These are phyloP conservation scores for Fraxinus dipetala DNA, from an alignment of 305 asterid genomes.

Conservation along the genomic window DNA sequence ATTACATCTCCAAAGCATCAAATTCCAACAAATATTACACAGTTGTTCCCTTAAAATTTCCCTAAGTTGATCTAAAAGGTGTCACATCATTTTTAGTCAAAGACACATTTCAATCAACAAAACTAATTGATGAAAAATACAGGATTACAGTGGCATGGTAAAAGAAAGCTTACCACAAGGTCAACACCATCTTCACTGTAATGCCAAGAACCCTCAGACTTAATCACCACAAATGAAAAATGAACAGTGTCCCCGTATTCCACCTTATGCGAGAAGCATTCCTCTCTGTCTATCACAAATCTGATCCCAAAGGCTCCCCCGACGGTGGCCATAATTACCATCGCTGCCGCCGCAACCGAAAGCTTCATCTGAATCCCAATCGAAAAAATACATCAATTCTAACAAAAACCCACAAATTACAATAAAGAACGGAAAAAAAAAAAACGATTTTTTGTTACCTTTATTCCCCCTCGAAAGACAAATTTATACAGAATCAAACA, in stretches of 20 bases:
- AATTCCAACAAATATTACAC: not conserved
- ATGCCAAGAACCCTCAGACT: slow-evolving; percentile 85
- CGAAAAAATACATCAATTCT: not conserved
- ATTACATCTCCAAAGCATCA: not conserved
- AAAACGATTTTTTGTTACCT: not conserved
- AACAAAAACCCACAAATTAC: not conserved
- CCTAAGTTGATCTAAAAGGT: not conserved
- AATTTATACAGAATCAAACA: not conserved
- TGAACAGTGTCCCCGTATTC: slow-evolving; percentile 85
- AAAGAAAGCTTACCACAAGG: slow-evolving; percentile 70
- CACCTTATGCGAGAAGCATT: slow-evolving; percentile 89
- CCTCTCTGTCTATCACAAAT: slow-evolving; percentile 88
- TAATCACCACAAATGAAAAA: slow-evolving; percentile 89
- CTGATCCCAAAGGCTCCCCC: slow-evolving; percentile 71
- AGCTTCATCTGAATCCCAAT: slow-evolving; percentile 46
- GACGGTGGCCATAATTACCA: slow-evolving; percentile 43
- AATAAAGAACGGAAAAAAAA: not conserved
- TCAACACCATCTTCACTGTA: slow-evolving; percentile 80
- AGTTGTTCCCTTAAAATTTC: not conserved
- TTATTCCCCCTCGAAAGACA: not conserved
- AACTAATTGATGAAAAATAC: not conserved
- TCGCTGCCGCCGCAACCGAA: slow-evolving; percentile 24
- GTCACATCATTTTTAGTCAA: not conserved
- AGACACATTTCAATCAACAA: not conserved
- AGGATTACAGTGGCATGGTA: not conserved